Evolutionary conservation across 1,284 basidiomycete genomes (phyloP).

Genomic region (Puccinia sorghi): DNA sequence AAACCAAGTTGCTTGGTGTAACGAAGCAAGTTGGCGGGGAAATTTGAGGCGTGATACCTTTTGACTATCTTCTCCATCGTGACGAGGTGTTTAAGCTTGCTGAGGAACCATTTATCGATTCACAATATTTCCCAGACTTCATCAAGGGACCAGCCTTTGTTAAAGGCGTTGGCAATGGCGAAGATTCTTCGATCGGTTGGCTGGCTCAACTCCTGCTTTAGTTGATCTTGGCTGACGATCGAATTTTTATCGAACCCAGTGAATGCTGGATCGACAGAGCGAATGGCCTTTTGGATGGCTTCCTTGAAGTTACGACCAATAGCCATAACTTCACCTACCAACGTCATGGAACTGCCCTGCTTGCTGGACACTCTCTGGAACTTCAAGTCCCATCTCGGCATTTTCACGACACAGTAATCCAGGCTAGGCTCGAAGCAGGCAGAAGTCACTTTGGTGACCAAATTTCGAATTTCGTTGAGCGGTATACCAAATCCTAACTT

Average conservation of each 20-base stretch:
- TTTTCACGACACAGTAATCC: constrained; percentile 97
- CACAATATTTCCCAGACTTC: constrained; percentile 96
- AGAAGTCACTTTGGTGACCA: constrained; percentile 92
- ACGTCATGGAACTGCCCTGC: constrained; percentile 94
- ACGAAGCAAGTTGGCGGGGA: no score
- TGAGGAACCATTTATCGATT: constrained; percentile 98
- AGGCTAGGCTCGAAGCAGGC: constrained; percentile 98
- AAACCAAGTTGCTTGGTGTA: no score
- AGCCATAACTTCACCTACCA: constrained; percentile 98
- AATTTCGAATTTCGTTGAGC: no score
- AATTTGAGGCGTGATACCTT: constrained; percentile 69
- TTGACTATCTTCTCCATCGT: constrained; percentile 70
- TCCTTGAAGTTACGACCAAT: constrained; percentile 98
- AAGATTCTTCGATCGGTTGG: constrained; percentile 91
- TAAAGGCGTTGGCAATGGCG: constrained; percentile 85
- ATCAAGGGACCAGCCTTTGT: no score
- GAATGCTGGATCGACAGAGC: constrained; percentile 95
- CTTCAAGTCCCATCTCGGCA: constrained; percentile 97
- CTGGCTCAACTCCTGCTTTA: constrained; percentile 81
- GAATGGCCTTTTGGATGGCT: constrained; percentile 95
- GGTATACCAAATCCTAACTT: no score
- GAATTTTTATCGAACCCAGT: constrained; percentile 81
- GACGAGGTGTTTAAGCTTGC: constrained; percentile 77
- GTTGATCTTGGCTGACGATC: constrained; percentile 62
- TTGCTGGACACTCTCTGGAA: constrained; percentile 86